Evolutionary conservation across 805 yeast species (phyloP).

Genomic region (Kuraishia piskuri): DNA sequence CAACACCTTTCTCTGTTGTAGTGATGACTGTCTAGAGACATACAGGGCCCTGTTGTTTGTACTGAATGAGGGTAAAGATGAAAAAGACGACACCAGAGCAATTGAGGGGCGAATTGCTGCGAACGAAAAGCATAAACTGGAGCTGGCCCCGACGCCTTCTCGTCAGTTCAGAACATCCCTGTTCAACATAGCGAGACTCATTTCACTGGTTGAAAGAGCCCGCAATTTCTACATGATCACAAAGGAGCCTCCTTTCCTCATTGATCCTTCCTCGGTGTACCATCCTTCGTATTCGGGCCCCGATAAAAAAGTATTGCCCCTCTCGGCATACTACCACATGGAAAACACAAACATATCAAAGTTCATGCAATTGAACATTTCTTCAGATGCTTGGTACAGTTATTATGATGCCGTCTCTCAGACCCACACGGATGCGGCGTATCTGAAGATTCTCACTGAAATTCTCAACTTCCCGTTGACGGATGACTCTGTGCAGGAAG

Average conservation of each 20-base stretch:
- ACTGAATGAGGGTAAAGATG: neutral
- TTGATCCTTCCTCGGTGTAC: slow-evolving; percentile 14
- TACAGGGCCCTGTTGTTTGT: neutral
- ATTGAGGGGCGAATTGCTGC: slow-evolving; percentile 6
- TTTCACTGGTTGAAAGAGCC: slow-evolving; percentile 15
- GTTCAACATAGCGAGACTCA: slow-evolving; percentile 9
- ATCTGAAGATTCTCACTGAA: slow-evolving; percentile 25
- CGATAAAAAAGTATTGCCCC: slow-evolving; percentile 12
- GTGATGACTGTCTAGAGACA: slow-evolving; percentile 16
- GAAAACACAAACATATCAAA: slow-evolving; percentile 8
- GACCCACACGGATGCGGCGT: slow-evolving; percentile 24
- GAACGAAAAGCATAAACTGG: neutral
- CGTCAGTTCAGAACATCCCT: neutral
- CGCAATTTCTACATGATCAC: slow-evolving; percentile 14
- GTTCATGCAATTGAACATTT: slow-evolving; percentile 1
- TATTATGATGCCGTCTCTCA: slow-evolving; percentile 19
- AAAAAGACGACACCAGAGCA: slow-evolving; percentile 2
- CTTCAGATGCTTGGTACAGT: slow-evolving; percentile 15
- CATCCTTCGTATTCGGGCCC: slow-evolving; percentile 21
- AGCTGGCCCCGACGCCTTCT: neutral
- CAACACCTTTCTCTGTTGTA: slow-evolving; percentile 19
- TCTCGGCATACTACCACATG: slow-evolving; percentile 14
- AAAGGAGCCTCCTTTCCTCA: slow-evolving; percentile 14
- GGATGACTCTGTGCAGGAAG: slow-evolving; percentile 10
- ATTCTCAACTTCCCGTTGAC: slow-evolving; percentile 11